phyloP scores from a whole-genome alignment of 1,284 basidiomycete species.

The Exobasidium cylindrosporum region DNA sequence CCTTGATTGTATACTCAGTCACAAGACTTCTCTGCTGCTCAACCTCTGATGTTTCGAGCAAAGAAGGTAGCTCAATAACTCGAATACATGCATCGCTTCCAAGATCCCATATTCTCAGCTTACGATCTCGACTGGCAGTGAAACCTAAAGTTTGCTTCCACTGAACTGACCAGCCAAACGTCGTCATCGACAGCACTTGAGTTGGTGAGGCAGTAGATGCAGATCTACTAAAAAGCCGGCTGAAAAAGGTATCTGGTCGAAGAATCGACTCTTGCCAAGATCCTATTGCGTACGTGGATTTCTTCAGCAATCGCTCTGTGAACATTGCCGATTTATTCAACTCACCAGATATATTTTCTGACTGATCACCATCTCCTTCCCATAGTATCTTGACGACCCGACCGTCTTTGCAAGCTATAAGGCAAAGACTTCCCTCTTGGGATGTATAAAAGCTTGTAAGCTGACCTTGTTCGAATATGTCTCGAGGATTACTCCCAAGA shows the following conservation, averaged over 20 bases:
- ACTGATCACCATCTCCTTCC: background rate
- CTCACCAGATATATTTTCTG: background rate
- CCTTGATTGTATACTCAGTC: constrained; percentile 20
- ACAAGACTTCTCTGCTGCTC: constrained; percentile 17
- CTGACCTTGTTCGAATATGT: background rate
- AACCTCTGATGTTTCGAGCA: background rate
- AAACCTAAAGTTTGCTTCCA: constrained; percentile 35
- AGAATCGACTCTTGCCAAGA: constrained; percentile 8
- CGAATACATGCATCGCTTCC: constrained; percentile 45
- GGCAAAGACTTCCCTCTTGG: background rate
- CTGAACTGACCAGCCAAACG: constrained; percentile 24
- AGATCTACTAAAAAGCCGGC: constrained; percentile 42
- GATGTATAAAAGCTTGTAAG: background rate
- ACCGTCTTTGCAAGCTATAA: constrained; percentile 6
- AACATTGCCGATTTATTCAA: background rate
- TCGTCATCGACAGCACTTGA: constrained; percentile 35
- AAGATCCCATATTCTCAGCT: constrained; percentile 49
- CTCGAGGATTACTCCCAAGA: background rate
- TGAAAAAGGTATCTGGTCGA: constrained; percentile 27
- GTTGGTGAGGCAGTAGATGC: constrained; percentile 24
- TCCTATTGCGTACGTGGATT: no score
- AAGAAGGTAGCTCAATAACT: constrained; percentile 37
- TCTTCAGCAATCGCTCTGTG: background rate
- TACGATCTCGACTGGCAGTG: constrained; percentile 44
- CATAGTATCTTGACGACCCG: constrained; percentile 1